phyloP scores from a whole-genome alignment of 2,329 filamentous ascomycete species.

The Herpomyces periplanetae region DNA sequence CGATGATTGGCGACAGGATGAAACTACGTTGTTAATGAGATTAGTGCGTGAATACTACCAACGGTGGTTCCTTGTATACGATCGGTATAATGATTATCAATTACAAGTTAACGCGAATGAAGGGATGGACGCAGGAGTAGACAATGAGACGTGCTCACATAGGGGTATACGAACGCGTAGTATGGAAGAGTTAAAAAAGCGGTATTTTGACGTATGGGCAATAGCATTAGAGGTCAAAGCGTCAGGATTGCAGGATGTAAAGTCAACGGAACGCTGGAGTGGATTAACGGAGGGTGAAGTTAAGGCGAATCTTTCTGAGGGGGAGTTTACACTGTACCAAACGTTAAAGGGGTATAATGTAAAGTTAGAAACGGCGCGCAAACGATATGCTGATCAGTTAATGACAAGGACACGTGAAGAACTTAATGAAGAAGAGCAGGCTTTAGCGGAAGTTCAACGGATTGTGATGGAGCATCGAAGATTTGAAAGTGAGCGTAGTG shows the following conservation, averaged over 20 bases:
- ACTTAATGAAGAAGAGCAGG: slow-evolving; percentile 55
- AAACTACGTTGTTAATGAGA: slow-evolving; percentile 61
- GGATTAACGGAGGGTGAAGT: no score
- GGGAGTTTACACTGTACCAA: slow-evolving; percentile 47
- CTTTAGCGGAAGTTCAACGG: slow-evolving; percentile 60
- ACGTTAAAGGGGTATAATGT: slow-evolving; percentile 58
- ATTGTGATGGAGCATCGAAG: slow-evolving; percentile 55
- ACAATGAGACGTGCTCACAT: slow-evolving; percentile 4
- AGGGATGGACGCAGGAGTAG: slow-evolving; percentile 4
- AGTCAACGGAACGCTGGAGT: no score
- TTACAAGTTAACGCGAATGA: slow-evolving; percentile 6
- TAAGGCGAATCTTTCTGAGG: slow-evolving; percentile 61
- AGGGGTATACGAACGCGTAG: no score
- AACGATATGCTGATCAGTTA: slow-evolving; percentile 42
- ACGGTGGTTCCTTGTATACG: slow-evolving; percentile 63
- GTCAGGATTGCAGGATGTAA: no score
- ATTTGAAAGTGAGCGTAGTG: slow-evolving; percentile 52
- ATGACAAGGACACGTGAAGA: slow-evolving; percentile 49
- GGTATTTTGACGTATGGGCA: slow-evolving; percentile 57
- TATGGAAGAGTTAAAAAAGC: slow-evolving; percentile 60
- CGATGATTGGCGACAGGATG: slow-evolving; percentile 51
- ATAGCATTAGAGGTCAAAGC: slow-evolving; percentile 41
- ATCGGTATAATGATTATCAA: slow-evolving; percentile 54
- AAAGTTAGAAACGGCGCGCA: slow-evolving; percentile 33
- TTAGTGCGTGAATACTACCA: slow-evolving; percentile 40